Conservation (phyloP, 2,329 filamentous ascomycete species). For the Paramyrothecium roridum region DNA sequence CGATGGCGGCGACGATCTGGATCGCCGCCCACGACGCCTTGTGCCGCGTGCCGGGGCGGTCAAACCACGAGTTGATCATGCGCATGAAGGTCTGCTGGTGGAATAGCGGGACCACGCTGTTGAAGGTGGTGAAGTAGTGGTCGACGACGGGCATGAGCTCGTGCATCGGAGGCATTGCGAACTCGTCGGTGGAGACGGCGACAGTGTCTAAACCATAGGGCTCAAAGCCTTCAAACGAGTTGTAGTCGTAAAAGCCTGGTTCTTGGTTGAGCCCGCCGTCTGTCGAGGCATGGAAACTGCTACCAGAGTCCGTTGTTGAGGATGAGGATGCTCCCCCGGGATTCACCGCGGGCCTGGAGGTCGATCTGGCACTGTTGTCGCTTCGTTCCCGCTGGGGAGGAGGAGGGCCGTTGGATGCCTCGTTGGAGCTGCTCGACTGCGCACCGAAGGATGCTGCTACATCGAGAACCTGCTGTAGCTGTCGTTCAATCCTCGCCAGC, state of each 20-base stretch:
- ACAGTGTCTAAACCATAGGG: background rate
- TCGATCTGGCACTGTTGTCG: too few species aligned
- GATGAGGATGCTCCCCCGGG: background rate
- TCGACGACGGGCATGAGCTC: slow-evolving; percentile 32
- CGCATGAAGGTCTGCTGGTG: slow-evolving; percentile 30
- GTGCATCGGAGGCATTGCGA: slow-evolving; percentile 17
- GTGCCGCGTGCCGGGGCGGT: slow-evolving; percentile 11
- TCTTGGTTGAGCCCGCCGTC: too few species aligned
- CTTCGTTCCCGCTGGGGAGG: background rate
- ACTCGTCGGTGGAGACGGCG: background rate
- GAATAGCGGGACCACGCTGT: slow-evolving; percentile 33
- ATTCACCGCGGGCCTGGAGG: background rate
- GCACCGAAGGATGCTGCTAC: slow-evolving; percentile 5
- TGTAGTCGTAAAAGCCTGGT: background rate
- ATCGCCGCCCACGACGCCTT: slow-evolving; percentile 33
- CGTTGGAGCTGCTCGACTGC: background rate
- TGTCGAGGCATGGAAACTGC: background rate
- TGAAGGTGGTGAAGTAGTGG: slow-evolving; percentile 32
- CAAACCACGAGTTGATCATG: slow-evolving; percentile 31
- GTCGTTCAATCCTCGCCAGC: slow-evolving; percentile 25
- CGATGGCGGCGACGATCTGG: slow-evolving; percentile 34
- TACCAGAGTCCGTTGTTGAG: background rate
- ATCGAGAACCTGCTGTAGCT: slow-evolving; percentile 26
- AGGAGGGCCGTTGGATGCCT: background rate
- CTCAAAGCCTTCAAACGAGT: background rate